Evolutionary conservation across 345 rosid genomes (phyloP), one percentile per base, ranked within the genome.

Genomic region (Balakata baccata): DNA sequence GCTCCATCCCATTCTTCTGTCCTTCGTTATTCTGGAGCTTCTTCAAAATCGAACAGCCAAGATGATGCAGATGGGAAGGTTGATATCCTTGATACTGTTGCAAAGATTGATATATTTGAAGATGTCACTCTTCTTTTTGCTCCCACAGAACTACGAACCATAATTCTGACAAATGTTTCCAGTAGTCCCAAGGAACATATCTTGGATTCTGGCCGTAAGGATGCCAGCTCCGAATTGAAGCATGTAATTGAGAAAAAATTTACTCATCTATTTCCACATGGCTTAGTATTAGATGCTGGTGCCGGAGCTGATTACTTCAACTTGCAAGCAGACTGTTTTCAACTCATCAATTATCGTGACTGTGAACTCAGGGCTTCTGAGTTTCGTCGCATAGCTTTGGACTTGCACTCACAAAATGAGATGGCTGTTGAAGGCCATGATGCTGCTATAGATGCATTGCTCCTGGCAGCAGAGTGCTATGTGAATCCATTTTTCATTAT

Each of bases 381-480:
- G 80, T 91, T 89, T 79, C 85, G 75, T 62, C 86, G 84, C 77
- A 80, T 91, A 83, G 97, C 97, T 81, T 84, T 75, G 66, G 91
- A 89, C 81, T 85, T 91, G 64, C 84, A 86, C 75, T 84, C 80
- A 45, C 85, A 82, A 74, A 71, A 68, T 83, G 89, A 86, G 50
- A 79, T 80, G 70, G 79, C 92, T 37, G 56, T 68, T 71, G 94
- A 89, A 84, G 84, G 89, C 76, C 97, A 91, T 79, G 86, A 89
- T 84, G 97, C 92, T 76, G 87, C 92, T 71, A 78, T 91, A 20
- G 94, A 91, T 86, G 94, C 97, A 74, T 82, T 91, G 80, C 91
- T 91, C 69, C 80, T 88, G 84, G 94, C 97, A 51, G 97, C 94
- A 59, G 97, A 91, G 84, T 91, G 97, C 80, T 88, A 91, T 73